phyloP scores from a whole-genome alignment of 2,329 filamentous ascomycete genomes.

The Fusarium heterosporum region DNA sequence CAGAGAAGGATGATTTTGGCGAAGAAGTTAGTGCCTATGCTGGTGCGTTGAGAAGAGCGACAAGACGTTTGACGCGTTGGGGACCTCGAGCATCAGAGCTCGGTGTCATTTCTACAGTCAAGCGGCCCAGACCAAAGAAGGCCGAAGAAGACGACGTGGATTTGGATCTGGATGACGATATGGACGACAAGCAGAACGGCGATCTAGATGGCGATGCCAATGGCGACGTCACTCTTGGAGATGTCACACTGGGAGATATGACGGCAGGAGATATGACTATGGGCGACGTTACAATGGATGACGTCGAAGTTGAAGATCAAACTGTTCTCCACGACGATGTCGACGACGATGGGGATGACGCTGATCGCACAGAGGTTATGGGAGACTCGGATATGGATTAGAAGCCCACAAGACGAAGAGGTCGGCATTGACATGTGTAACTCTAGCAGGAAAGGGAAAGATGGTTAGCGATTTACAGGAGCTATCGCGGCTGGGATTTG shows the following conservation, averaged over 20 bases:
- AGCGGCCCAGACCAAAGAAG: constrained; percentile 53
- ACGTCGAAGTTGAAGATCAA: constrained; percentile 64
- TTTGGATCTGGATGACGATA: constrained; percentile 48
- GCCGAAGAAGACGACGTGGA: constrained; percentile 41
- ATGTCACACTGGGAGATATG: constrained; percentile 56
- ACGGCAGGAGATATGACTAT: constrained; percentile 44
- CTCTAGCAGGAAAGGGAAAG: constrained; percentile 23
- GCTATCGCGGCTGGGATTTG: constrained; percentile 17
- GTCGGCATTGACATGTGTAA: constrained; percentile 13
- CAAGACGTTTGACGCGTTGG: constrained; percentile 78
- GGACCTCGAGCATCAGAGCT: constrained; percentile 58
- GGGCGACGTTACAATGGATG: constrained; percentile 61
- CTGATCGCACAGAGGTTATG: constrained; percentile 54
- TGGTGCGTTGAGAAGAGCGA: constrained; percentile 71
- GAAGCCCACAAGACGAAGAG: background rate
- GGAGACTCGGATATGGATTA: constrained; percentile 53
- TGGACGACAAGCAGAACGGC: constrained; percentile 28
- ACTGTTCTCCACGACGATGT: constrained; percentile 53
- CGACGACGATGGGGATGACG: constrained; percentile 61
- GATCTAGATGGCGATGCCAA: constrained; percentile 40
- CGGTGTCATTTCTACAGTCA: constrained; percentile 61
- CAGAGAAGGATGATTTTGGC: constrained; percentile 79
- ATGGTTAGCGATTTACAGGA: constrained; percentile 33
- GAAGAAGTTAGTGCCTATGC: constrained; percentile 77
- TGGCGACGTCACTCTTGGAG: constrained; percentile 59